Percentiles rank a stretch among this genome's conserved stretches.
Conservation (phyloP, 768 basidiomycete genomes). For the Panaeolus papilionaceus region DNA sequence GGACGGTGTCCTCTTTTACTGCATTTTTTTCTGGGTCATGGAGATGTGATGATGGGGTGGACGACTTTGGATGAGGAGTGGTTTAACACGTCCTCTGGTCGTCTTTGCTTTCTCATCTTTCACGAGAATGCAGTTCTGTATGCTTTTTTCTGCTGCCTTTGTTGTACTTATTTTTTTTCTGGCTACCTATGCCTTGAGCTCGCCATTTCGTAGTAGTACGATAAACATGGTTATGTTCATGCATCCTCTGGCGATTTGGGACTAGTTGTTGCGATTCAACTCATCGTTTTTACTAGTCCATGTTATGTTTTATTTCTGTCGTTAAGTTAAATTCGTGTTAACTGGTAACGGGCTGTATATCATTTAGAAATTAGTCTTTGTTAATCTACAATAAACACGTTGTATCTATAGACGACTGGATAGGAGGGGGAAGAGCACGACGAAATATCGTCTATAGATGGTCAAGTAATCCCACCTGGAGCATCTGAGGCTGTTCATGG, state of each 20-base stretch:
- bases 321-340: background rate
- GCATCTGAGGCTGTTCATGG: no score
- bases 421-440: no score
- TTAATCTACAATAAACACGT: slow-evolving; percentile 14
- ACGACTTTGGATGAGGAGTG: background rate
- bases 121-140: background rate
- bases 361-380: slow-evolving; percentile 1
- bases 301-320: background rate
- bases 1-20: background rate
- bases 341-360: slow-evolving; percentile 1
- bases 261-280: background rate
- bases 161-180: slow-evolving; percentile 7
- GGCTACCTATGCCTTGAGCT: background rate
- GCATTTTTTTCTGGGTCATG: background rate
- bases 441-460: no score
- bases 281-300: background rate
- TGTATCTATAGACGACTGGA: background rate
- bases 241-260: background rate
- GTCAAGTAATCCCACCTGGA: no score
- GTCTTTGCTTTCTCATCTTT: background rate
- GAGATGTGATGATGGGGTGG: background rate
- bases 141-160: background rate
- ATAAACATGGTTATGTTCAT: background rate
- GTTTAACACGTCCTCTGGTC: background rate
- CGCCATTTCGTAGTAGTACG: slow-evolving; percentile 6